Percentiles rank a stretch among this genome's conserved stretches.
phyloP scores from a whole-genome alignment of 2,329 filamentous ascomycete genomes.

The Fusarium citri region DNA sequence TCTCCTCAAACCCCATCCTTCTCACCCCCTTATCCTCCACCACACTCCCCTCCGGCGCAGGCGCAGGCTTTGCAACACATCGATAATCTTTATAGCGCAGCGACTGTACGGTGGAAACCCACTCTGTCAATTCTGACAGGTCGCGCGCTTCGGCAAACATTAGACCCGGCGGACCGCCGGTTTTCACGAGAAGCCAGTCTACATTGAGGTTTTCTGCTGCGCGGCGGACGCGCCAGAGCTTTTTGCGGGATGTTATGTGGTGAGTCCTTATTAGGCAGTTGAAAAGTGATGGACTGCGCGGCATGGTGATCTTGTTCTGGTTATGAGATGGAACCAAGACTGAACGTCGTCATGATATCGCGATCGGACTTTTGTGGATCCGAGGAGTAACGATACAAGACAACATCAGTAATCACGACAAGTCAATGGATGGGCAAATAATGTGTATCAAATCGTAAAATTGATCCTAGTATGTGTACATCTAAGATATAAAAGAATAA shows the following conservation, averaged over 20 bases:
- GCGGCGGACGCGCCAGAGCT: slow-evolving; percentile 70
- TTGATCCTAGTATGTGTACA: slow-evolving; percentile 32
- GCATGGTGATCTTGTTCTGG: slow-evolving; percentile 21
- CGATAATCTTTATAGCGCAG: slow-evolving; percentile 80
- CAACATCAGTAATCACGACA: not conserved
- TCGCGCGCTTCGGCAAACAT: slow-evolving; percentile 78
- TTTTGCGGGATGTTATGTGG: slow-evolving; percentile 84
- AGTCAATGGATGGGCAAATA: not conserved
- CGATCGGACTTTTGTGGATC: slow-evolving; percentile 33
- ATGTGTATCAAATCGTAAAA: slow-evolving; percentile 8
- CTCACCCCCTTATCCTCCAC: not conserved
- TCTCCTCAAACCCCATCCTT: slow-evolving; percentile 62
- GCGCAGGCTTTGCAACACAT: slow-evolving; percentile 60
- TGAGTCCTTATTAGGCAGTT: slow-evolving; percentile 77
- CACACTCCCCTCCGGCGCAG: not conserved
- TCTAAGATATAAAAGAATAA: slow-evolving; percentile 32
- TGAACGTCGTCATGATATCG: not conserved
- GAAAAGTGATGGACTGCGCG: slow-evolving; percentile 35
- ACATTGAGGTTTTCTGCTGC: slow-evolving; percentile 69
- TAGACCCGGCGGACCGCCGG: slow-evolving; percentile 76
- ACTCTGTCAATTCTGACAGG: slow-evolving; percentile 66
- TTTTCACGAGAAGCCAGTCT: slow-evolving; percentile 71
- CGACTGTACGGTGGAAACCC: slow-evolving; percentile 73
- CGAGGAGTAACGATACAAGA: not conserved
- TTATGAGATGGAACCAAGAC: not conserved